Conservation (phyloP, 139 green algal species). For the Yamagishiella unicocca region DNA sequence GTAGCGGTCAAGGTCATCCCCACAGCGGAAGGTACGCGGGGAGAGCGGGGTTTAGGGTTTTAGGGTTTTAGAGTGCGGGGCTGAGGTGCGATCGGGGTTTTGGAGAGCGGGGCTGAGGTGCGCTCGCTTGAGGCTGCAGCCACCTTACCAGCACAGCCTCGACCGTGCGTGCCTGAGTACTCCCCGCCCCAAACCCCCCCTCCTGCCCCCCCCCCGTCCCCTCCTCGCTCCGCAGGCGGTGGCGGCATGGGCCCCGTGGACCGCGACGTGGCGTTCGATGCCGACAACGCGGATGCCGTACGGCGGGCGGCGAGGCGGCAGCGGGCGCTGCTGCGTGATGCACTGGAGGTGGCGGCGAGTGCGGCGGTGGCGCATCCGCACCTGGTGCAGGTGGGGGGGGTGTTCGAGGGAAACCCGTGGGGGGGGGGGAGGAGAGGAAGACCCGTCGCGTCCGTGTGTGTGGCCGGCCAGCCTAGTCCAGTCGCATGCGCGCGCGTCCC, state of each 20-base stretch:
- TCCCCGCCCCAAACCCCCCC: no score
- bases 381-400: constrained; percentile 37
- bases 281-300: constrained; percentile 14
- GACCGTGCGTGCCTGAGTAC: no score
- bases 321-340: constrained; percentile 27
- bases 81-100: neutral
- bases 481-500: no score
- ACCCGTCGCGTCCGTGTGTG: no score
- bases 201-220: neutral
- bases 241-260: constrained; percentile 27
- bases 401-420: neutral
- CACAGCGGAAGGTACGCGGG: neutral
- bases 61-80: neutral
- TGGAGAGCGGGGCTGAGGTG: no score
- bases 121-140: no score
- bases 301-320: constrained; percentile 29
- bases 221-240: neutral
- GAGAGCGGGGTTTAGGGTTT: no score
- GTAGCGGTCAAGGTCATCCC: constrained; percentile 43
- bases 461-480: no score
- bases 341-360: constrained; percentile 30
- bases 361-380: constrained; percentile 25
- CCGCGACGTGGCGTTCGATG: constrained; percentile 18
- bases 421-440: neutral
- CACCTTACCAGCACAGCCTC: no score